Base-by-base conservation (phyloP, 192 early-diverging fungal genomes). In the Coemansia sp. region DNA sequence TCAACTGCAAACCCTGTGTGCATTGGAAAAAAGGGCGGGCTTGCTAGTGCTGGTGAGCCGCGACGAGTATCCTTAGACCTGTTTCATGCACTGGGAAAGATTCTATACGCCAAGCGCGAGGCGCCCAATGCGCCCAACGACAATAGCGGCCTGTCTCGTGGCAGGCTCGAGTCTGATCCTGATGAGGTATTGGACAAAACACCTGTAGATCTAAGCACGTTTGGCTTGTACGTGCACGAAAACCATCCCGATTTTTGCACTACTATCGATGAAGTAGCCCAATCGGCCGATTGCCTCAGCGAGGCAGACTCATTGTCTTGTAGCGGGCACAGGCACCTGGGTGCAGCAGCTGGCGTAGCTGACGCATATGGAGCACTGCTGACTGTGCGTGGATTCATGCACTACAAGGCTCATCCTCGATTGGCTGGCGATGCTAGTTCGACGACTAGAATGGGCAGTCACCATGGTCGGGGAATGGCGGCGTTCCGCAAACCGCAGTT, bases 1-100 rank as follows among this genome's bases (percentile, higher is more conserved):
- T 36, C 34, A 7, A 16, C 35, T 5, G 31, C 34, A 11, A 58
- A 37, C 9, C 18, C 56, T 21, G 56, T 58, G 28, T 31, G 28
- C 42, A 50, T 42, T 28, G 56, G 36, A 13, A 35, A 53, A 34
- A 20, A 10, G 31, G 3, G 45, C 2, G 26, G 13, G 24, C 3
- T 42, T 46, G 28, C 20, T n/a, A 36, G 35, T 10, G 38, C 23
- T 18, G 55, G 60, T 34, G 67, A 71, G 46, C 26, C 65, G 3
- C 67, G 70, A 23, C 66, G 68, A 9, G 67, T 77, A 0, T 39
- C 77, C 5, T 75, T 89, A 13, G 84, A 83, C 18, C 46, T 88
- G 36, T 89, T 89, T 37, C 88, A 89, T 38, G 86, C 88, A 1
- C 66, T 87, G 16, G 88, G 85, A n/a, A 88, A 87, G 60, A 79